Conservation (phyloP, 805 yeast genomes). For the Saccharomycopsis fibuligera region DNA sequence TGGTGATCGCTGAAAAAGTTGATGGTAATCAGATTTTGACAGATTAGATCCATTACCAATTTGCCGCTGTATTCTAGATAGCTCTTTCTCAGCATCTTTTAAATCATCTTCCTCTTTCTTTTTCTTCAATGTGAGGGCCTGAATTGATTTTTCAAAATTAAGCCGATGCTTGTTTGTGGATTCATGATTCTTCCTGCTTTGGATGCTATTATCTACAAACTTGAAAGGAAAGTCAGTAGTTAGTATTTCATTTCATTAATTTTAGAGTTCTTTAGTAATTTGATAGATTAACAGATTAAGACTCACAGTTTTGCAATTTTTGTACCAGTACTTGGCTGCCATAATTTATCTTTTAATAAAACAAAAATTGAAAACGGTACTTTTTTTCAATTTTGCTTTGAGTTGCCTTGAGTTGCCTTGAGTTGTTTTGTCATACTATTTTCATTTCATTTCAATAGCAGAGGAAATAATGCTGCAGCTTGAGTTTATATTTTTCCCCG, state of each 20-base stretch:
- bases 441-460: no score
- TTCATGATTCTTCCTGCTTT: slow-evolving; percentile 9
- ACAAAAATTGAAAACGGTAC: no score
- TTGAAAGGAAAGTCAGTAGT: not conserved
- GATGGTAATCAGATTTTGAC: no score
- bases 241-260: not conserved
- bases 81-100: slow-evolving; percentile 2
- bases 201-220: slow-evolving; percentile 9
- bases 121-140: not conserved
- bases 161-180: slow-evolving; percentile 4
- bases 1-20: no score
- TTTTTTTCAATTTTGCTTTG: no score
- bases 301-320: slow-evolving; percentile 6
- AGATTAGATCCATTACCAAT: not conserved
- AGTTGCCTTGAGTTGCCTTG: no score
- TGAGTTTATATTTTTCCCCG: no score
- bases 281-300: not conserved
- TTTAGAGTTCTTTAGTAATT: not conserved
- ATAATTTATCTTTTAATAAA: not conserved
- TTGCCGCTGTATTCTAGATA: not conserved
- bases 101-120: slow-evolving; percentile 1
- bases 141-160: not conserved
- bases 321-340: slow-evolving; percentile 12
- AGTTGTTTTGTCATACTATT: no score
- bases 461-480: no score